phyloP scores from a whole-genome alignment of 1,139 yeast species.

The Pneumocystis jirovecii region DNA sequence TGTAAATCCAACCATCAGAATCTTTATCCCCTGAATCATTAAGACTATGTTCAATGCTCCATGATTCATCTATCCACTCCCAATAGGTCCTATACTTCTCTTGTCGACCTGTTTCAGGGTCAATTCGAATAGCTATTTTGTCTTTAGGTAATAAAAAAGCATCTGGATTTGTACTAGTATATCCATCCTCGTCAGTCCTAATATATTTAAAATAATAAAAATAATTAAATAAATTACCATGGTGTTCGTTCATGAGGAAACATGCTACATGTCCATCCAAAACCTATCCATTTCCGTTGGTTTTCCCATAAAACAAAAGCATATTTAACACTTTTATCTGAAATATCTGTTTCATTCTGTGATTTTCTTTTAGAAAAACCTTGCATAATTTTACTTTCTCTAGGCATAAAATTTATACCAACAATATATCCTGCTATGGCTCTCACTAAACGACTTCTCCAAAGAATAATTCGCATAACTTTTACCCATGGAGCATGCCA shows the following conservation, averaged over 20 bases:
- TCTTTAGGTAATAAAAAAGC: conserved; percentile 68
- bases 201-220: not conserved
- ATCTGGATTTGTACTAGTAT: conserved; percentile 67
- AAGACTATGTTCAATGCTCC: conserved; percentile 72
- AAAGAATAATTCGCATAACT: conserved; percentile 6
- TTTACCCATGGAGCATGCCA: conserved; percentile 9
- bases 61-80: conserved; percentile 47
- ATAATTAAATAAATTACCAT: conserved; percentile 33
- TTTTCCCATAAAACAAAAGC: conserved; percentile 91
- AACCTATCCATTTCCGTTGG: conserved; percentile 93
- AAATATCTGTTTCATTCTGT: not conserved
- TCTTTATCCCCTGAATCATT: conserved; percentile 24
- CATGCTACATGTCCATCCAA: conserved; percentile 91
- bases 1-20: conserved; percentile 78
- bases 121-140: conserved; percentile 45
- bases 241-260: conserved; percentile 86
- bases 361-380: conserved; percentile 1
- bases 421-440: conserved; percentile 2
- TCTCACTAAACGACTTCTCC: conserved; percentile 8
- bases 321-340: conserved; percentile 47
- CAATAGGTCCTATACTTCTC: not conserved
- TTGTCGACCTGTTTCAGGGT: not conserved
- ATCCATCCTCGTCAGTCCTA: conserved; percentile 72
- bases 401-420: conserved; percentile 5
- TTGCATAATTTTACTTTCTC: conserved; percentile 6